Evolutionary conservation across 768 basidiomycete genomes (phyloP).

Genomic region (Tylopilus plumbeoviolaceoides): DNA sequence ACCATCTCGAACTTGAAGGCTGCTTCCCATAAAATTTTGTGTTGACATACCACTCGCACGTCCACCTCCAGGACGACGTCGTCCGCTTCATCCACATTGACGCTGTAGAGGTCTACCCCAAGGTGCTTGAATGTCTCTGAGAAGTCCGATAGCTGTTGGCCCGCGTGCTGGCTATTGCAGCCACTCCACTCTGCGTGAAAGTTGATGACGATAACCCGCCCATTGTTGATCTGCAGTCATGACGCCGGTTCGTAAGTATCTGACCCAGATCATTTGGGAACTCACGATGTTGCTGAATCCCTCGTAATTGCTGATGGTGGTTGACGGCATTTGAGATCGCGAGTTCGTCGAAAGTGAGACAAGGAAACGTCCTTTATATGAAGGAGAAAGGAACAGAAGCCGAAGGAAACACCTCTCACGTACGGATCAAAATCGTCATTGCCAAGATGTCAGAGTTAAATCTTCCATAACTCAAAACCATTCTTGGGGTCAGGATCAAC

Average conservation of each 20-base stretch:
- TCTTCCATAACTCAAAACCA: no score
- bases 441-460: no score
- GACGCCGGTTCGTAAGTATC: background rate
- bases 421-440: background rate
- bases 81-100: slow-evolving; percentile 61
- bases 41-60: slow-evolving; percentile 51
- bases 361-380: background rate
- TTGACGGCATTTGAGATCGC: slow-evolving; percentile 11
- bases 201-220: slow-evolving; percentile 22
- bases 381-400: background rate
- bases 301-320: slow-evolving; percentile 14
- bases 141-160: slow-evolving; percentile 14
- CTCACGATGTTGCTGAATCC: slow-evolving; percentile 21
- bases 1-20: background rate
- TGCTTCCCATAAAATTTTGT: background rate
- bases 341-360: no score
- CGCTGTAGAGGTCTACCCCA: slow-evolving; percentile 61
- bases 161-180: slow-evolving; percentile 1
- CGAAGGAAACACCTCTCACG: slow-evolving; percentile 1
- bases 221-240: slow-evolving; percentile 21
- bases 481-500: background rate
- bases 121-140: slow-evolving; percentile 24
- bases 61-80: slow-evolving; percentile 56
- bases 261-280: background rate
- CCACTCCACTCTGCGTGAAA: slow-evolving; percentile 18